A percentile compares a stretch with the other conserved stretches of the same genome.
Evolutionary conservation across 257 asterid genomes (phyloP).

Genomic region (Ophiorrhiza pumila): DNA sequence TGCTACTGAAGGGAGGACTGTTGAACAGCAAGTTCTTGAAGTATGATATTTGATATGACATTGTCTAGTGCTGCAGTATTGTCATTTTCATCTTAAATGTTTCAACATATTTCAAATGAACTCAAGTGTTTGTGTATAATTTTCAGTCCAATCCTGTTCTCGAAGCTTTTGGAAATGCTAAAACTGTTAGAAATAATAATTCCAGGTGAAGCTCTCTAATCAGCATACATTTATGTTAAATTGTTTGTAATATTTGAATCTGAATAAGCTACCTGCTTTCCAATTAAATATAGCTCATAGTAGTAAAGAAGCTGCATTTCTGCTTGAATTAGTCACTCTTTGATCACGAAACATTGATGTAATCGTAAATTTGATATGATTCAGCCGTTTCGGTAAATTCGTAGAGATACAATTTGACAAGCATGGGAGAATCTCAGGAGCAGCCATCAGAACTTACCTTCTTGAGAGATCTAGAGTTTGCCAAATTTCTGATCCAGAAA

Average conservation of each 20-base stretch:
- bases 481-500: constrained; percentile 95
- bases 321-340: background rate
- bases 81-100: background rate
- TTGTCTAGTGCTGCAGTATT: background rate
- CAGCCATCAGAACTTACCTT: constrained; percentile 96
- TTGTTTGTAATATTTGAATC: constrained; percentile 11
- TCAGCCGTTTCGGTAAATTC: constrained; percentile 98
- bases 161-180: constrained; percentile 99
- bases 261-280: background rate
- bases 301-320: constrained; percentile 6
- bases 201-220: constrained; percentile 70
- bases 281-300: constrained; percentile 1
- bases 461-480: constrained; percentile 98
- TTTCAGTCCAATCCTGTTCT: constrained; percentile 97
- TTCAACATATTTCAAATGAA: constrained; percentile 15
- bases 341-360: constrained; percentile 6
- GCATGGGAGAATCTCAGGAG: constrained; percentile 98
- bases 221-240: constrained; percentile 27
- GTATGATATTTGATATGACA: constrained; percentile 45
- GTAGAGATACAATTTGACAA: constrained; percentile 98
- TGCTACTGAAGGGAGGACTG: constrained; percentile 97
- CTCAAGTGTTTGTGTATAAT: background rate
- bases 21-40: constrained; percentile 99
- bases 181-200: constrained; percentile 95
- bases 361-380: constrained; percentile 17